A percentile compares a stretch with the other conserved stretches of the same genome.
Conservation (phyloP, 352 stramenopile species). For the Pythium phragmiticola region DNA sequence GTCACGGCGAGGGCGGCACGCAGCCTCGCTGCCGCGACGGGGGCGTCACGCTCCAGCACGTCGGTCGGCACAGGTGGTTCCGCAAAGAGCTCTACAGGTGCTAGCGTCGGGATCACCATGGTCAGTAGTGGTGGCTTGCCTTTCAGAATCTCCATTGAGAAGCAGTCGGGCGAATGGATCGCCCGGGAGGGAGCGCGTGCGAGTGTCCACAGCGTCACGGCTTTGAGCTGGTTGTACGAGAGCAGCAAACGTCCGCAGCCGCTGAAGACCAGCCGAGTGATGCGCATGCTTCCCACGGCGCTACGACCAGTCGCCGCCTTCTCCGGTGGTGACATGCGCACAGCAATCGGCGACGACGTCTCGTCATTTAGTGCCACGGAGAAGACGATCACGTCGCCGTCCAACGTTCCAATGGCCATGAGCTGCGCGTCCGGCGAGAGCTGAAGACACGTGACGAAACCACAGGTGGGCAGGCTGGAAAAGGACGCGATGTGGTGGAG, state of each 20-base stretch:
- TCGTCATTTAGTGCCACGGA: background rate
- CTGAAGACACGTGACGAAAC: constrained; percentile 33
- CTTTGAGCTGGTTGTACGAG: constrained; percentile 31
- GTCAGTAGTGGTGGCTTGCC: constrained; percentile 35
- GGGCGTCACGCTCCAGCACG: constrained; percentile 21
- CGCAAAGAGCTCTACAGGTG: constrained; percentile 18
- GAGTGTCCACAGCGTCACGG: constrained; percentile 30
- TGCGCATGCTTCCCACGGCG: constrained; percentile 19
- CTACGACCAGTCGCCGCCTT: constrained; percentile 3
- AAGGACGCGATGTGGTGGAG: constrained; percentile 11
- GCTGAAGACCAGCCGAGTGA: constrained; percentile 32
- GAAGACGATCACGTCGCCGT: constrained; percentile 21
- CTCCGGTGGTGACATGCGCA: background rate
- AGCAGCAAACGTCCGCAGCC: constrained; percentile 14
- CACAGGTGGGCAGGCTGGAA: constrained; percentile 21
- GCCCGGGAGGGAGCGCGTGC: background rate
- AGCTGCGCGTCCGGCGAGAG: constrained; percentile 28
- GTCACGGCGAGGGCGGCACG: background rate
- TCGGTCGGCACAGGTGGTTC: constrained; percentile 24
- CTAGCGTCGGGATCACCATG: constrained; percentile 27
- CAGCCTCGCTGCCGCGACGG: constrained; percentile 6
- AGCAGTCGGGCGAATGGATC: constrained; percentile 39
- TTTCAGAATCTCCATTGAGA: constrained; percentile 32
- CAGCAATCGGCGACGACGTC: background rate
- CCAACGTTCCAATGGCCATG: constrained; percentile 34